Evolutionary conservation across 192 early-diverging fungal genomes (phyloP), one percentile per base, ranked within the genome.

Genomic region (Rhizoclosmatium globosum): DNA sequence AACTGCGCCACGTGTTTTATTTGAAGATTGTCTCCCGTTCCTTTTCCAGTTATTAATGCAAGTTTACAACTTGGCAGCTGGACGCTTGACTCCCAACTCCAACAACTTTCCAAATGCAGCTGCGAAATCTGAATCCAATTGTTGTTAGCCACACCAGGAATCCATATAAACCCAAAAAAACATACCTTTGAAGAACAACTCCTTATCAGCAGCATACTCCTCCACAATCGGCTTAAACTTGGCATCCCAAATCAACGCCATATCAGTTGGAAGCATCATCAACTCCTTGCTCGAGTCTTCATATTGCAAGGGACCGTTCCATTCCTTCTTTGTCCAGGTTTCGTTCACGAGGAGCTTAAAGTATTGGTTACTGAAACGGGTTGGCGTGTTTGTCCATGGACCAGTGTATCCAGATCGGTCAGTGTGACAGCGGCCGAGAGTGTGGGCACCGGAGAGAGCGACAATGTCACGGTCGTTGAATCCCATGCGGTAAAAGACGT

Each of bases 311-410:
- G 94, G 94, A 2, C 95, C 95, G 72, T 86, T 83, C 92, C 92
- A 95, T 7, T 62, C 58, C 39, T 62, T 56, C 56, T 68, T 68
- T 19, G n/a, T 17, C 66, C 66, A 17, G 19, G 60, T 31, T 68
- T 31, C 42, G 46, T 45, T 87, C 78, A 23, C 89, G 84, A 6
- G 92, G 81, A 69, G 91, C 90, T 90, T 95, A 86, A 86, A 99
- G 87, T 91, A 97, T 64, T 92, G 89, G 90, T 99, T 99, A 62
- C 95, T 93, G 85, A 99, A 96, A 57, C 88, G 74, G 1, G 92
- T 96, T 13, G 96, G 96, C 11, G 94, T 90, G 78, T 91, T 87
- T 65, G 93, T 95, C 97, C 97, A 99, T 15, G 96, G 42, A 3
- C 72, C 72, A 2, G 17, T 23, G 43, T 62, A 74, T 2, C 72